Conservation (phyloP, 2,329 filamentous ascomycete species). For the Emmonsia crescens region DNA sequence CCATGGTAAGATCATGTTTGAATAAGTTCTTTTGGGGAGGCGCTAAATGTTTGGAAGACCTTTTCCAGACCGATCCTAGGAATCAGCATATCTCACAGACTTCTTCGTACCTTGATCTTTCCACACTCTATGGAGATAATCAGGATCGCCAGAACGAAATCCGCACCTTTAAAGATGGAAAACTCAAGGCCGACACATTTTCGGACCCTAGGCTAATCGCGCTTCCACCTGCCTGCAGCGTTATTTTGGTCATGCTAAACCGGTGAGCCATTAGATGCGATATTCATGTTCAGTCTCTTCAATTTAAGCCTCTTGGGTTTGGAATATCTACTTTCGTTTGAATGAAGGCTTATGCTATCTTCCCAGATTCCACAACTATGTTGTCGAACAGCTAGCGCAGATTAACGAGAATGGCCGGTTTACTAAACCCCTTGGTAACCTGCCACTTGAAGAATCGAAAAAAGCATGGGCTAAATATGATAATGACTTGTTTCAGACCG, state of each 20-base stretch:
- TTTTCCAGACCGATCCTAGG: slow-evolving; percentile 32
- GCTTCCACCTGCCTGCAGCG: slow-evolving; percentile 26
- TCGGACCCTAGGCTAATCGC: slow-evolving; percentile 23
- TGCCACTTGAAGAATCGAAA: slow-evolving; percentile 18
- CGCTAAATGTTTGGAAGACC: slow-evolving; percentile 20
- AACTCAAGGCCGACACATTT: slow-evolving; percentile 31
- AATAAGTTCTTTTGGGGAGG: background rate
- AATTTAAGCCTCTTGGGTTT: background rate
- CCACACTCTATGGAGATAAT: slow-evolving; percentile 35
- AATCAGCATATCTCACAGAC: slow-evolving; percentile 28
- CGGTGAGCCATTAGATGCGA: slow-evolving; percentile 41
- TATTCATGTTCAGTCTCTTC: background rate
- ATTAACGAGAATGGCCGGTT: slow-evolving; percentile 37
- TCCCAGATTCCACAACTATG: slow-evolving; percentile 28
- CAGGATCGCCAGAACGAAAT: slow-evolving; percentile 25
- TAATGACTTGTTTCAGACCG: slow-evolving; percentile 27
- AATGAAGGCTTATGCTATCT: background rate
- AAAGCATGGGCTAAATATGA: slow-evolving; percentile 28
- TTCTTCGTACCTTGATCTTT: slow-evolving; percentile 40
- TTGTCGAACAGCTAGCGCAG: slow-evolving; percentile 24
- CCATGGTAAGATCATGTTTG: slow-evolving; percentile 25
- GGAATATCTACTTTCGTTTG: slow-evolving; percentile 15
- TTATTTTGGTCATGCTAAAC: slow-evolving; percentile 28
- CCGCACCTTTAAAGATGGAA: slow-evolving; percentile 27
- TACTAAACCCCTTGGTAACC: slow-evolving; percentile 12